These are phyloP conservation scores for Irpex lacteus DNA, from an alignment of 1,284 basidiomycete genomes.

Conservation along the genomic window DNA sequence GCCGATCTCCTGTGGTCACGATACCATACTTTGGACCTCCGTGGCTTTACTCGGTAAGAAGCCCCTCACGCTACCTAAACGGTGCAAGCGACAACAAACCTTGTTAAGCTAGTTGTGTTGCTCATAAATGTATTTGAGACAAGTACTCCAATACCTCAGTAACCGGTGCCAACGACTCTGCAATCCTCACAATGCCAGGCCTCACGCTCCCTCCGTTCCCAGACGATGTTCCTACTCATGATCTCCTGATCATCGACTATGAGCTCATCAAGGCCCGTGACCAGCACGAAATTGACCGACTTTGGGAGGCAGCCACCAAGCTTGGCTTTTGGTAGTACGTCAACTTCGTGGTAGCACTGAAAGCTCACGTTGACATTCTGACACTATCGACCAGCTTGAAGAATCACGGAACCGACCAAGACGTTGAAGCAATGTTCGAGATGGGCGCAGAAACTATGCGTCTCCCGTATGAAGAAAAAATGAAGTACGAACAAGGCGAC, in stretches of 20 bases:
- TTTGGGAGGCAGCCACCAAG: constrained; percentile 9
- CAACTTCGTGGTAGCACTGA: too few relatives aligned
- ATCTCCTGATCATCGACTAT: constrained; percentile 9
- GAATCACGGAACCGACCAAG: constrained; percentile 34
- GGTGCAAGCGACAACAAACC: too few relatives aligned
- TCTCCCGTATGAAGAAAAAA: constrained; percentile 33
- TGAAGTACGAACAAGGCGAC: constrained; percentile 36
- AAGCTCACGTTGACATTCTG: too few relatives aligned
- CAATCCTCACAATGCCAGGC: background rate
- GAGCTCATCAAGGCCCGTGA: constrained; percentile 6
- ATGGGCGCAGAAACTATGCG: constrained; percentile 34
- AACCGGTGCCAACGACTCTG: too few relatives aligned
- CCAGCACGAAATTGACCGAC: constrained; percentile 1
- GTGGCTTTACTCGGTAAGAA: too few relatives aligned
- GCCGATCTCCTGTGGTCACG: too few relatives aligned
- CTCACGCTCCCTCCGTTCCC: constrained; percentile 7
- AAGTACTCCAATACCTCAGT: too few relatives aligned
- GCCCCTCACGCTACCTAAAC: too few relatives aligned
- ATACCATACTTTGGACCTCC: too few relatives aligned
- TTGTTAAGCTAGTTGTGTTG: too few relatives aligned
- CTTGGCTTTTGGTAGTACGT: constrained; percentile 12
- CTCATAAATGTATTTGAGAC: too few relatives aligned
- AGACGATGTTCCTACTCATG: constrained; percentile 7
- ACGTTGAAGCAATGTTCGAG: constrained; percentile 32
- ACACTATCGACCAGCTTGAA: constrained; percentile 24